phyloP scores from a whole-genome alignment of 371 early-diverging fungal genomes.

The Rhizomucor miehei region DNA sequence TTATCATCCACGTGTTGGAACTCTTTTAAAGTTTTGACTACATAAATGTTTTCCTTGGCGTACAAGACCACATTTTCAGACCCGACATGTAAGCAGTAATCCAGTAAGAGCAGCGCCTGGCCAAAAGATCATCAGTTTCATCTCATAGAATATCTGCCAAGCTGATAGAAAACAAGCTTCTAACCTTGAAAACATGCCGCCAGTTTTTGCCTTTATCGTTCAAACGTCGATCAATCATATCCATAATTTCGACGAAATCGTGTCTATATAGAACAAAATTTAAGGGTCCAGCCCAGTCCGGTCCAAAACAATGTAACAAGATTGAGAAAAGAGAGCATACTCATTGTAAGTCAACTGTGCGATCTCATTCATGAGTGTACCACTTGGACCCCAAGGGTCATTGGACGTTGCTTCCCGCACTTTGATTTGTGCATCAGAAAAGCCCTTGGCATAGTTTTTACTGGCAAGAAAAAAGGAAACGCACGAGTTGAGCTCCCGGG shows the following conservation, averaged over 20 bases:
- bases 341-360: conserved; percentile 84
- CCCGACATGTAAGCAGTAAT: conserved; percentile 78
- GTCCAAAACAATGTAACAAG: not conserved
- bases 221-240: conserved; percentile 93
- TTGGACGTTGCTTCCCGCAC: conserved; percentile 94
- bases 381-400: conserved; percentile 84
- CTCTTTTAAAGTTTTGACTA: conserved; percentile 93
- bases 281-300: not conserved
- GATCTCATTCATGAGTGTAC: conserved; percentile 83
- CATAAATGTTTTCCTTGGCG: conserved; percentile 85
- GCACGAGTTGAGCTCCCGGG: not conserved
- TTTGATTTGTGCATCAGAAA: conserved; percentile 93
- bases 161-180: not conserved
- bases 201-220: conserved; percentile 98
- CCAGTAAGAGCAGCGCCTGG: conserved; percentile 59
- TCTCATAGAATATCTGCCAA: not conserved
- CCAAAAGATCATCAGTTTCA: not conserved
- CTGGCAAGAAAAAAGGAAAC: conserved; percentile 36
- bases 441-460: conserved; percentile 95
- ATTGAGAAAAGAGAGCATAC: conserved; percentile 48
- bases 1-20: conserved; percentile 94
- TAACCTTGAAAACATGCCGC: conserved; percentile 97
- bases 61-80: conserved; percentile 89
- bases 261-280: conserved; percentile 51
- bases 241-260: conserved; percentile 94